Evolutionary conservation across 345 rosid species (phyloP).

Genomic region (Mangifera indica): DNA sequence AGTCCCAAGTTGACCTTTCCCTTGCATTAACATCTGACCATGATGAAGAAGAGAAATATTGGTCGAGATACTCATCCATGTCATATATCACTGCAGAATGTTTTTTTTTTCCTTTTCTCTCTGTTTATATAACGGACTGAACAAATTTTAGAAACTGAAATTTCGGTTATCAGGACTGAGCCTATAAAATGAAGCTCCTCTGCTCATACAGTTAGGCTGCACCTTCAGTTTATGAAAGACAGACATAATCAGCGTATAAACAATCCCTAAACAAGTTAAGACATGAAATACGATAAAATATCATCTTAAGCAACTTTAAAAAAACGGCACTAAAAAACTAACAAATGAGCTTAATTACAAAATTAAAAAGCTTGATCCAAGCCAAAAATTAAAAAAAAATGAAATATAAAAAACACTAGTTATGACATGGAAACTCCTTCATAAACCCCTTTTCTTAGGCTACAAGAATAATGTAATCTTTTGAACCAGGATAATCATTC

Average conservation of each 20-base stretch:
- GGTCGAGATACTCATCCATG: slow-evolving; percentile 45
- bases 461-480: neutral
- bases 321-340: neutral
- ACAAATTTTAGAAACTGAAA: neutral
- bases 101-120: neutral
- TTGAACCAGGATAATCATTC: neutral
- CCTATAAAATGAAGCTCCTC: neutral
- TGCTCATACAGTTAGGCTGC: slow-evolving; percentile 2
- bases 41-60: slow-evolving; percentile 29
- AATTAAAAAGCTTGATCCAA: too few relatives aligned
- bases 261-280: neutral
- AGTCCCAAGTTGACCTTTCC: slow-evolving; percentile 33
- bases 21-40: slow-evolving; percentile 30
- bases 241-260: neutral
- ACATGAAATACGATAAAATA: neutral
- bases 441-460: neutral
- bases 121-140: neutral
- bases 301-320: neutral
- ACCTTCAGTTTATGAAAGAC: slow-evolving; percentile 5
- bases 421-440: neutral
- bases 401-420: too few relatives aligned
- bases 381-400: too few relatives aligned
- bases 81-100: neutral
- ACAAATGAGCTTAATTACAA: too few relatives aligned
- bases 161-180: neutral